Evolutionary conservation across 306 rosid species (phyloP).

Genomic region (Astragalus membranaceus): DNA sequence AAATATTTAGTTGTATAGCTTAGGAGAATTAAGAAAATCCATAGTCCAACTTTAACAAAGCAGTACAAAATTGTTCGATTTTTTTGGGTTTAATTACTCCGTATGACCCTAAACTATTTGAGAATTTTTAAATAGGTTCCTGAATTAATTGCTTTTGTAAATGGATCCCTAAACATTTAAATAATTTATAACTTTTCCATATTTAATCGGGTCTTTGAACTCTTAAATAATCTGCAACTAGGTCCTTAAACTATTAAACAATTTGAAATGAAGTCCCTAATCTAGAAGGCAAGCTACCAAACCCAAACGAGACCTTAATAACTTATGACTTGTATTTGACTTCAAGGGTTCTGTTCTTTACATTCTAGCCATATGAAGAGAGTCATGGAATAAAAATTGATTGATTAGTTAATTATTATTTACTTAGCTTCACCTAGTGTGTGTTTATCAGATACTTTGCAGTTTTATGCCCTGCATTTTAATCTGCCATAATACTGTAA

Average conservation of each 20-base stretch:
- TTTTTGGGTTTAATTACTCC: neutral
- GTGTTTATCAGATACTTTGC: neutral
- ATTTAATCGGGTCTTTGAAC: too few relatives aligned
- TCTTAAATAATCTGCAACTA: too few relatives aligned
- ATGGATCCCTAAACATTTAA: too few relatives aligned
- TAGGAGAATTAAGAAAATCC: neutral
- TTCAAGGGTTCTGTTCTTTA: neutral
- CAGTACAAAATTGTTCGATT: neutral
- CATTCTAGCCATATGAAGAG: slow-evolving; percentile 1
- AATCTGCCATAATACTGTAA: neutral
- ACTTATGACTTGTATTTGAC: neutral
- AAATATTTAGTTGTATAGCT: too few relatives aligned
- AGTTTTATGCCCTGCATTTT: neutral
- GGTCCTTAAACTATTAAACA: too few relatives aligned
- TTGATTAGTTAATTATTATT: neutral
- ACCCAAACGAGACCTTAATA: neutral
- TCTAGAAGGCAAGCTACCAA: neutral
- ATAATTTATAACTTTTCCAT: too few relatives aligned
- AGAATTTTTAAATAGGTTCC: too few relatives aligned
- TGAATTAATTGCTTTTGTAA: too few relatives aligned
- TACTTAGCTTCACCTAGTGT: neutral
- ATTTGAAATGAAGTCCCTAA: too few relatives aligned
- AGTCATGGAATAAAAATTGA: neutral
- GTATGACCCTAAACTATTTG: too few relatives aligned
- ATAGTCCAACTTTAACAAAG: neutral